Evolutionary conservation across 192 early-diverging fungal genomes (phyloP).

Genomic region (Linnemannia elongata): DNA sequence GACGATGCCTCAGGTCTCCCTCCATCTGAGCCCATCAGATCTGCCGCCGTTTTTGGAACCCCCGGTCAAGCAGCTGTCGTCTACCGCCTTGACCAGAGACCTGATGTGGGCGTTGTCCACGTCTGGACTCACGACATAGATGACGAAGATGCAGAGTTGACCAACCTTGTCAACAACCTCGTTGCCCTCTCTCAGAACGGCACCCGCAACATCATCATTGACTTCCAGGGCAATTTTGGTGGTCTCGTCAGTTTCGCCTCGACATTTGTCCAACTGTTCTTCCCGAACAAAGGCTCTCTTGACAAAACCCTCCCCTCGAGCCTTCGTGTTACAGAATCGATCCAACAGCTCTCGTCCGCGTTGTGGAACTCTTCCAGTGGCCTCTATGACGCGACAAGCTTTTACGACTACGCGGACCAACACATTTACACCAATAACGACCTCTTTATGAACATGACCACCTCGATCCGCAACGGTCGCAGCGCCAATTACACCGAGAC

Average conservation of each 20-base stretch:
- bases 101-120: conserved; percentile 30
- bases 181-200: background rate
- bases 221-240: conserved; percentile 27
- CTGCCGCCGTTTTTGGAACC: conserved; percentile 12
- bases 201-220: conserved; percentile 27
- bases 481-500: background rate
- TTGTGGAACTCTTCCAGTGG: background rate
- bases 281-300: conserved; percentile 1
- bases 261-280: conserved; percentile 13
- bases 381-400: conserved; percentile 9
- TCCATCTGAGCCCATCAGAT: background rate
- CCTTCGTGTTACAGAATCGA: background rate
- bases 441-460: background rate
- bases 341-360: background rate
- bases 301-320: conserved; percentile 10
- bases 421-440: background rate
- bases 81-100: conserved; percentile 12
- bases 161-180: background rate
- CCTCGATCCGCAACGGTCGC: conserved; percentile 9
- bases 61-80: background rate
- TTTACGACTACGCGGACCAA: background rate
- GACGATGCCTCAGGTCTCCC: background rate
- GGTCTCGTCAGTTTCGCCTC: conserved; percentile 24
- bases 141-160: background rate
- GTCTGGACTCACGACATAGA: conserved; percentile 9